These are phyloP conservation scores for Phaeosphaeriaceae sp. DNA, from an alignment of 2,329 filamentous ascomycete species.

Conservation along the genomic window DNA sequence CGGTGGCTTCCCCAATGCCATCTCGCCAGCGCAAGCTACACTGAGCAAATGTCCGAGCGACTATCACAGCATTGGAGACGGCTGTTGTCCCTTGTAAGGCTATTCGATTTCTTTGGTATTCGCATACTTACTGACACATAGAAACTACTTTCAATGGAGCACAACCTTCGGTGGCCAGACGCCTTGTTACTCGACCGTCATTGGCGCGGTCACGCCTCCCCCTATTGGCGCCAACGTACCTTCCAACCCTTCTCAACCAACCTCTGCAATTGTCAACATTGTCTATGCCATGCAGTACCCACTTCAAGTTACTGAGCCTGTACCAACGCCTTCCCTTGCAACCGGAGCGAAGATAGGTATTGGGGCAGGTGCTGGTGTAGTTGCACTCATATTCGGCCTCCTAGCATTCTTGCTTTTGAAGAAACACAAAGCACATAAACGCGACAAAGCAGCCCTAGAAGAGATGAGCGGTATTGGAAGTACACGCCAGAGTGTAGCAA, in stretches of 20 bases:
- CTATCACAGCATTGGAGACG: constrained; percentile 15
- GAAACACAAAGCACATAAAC: constrained; percentile 16
- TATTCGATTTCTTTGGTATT: too few relatives aligned
- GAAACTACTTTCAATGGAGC: constrained; percentile 22
- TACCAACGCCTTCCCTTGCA: constrained; percentile 11
- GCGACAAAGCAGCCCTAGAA: constrained; percentile 15
- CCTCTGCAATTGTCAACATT: constrained; percentile 25
- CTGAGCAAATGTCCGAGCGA: constrained; percentile 19
- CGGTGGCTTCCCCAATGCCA: constrained; percentile 15
- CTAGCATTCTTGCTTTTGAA: constrained; percentile 13
- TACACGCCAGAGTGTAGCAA: constrained; percentile 10
- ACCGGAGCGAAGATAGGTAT: constrained; percentile 29
- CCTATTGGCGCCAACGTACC: constrained; percentile 10
- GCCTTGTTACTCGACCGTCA: constrained; percentile 32
- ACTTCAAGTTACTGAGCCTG: constrained; percentile 11
- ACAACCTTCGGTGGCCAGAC: constrained; percentile 30
- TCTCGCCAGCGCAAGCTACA: constrained; percentile 10
- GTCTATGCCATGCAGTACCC: constrained; percentile 37
- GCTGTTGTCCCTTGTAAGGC: constrained; percentile 25
- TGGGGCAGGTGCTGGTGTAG: constrained; percentile 18
- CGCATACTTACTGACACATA: constrained; percentile 1
- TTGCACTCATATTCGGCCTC: constrained; percentile 12
- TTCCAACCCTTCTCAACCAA: constrained; percentile 13
- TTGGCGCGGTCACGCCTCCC: constrained; percentile 18
- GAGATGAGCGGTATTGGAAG: constrained; percentile 9